phyloP scores from a whole-genome alignment of 371 early-diverging fungal species.

The Cokeromyces recurvatus region DNA sequence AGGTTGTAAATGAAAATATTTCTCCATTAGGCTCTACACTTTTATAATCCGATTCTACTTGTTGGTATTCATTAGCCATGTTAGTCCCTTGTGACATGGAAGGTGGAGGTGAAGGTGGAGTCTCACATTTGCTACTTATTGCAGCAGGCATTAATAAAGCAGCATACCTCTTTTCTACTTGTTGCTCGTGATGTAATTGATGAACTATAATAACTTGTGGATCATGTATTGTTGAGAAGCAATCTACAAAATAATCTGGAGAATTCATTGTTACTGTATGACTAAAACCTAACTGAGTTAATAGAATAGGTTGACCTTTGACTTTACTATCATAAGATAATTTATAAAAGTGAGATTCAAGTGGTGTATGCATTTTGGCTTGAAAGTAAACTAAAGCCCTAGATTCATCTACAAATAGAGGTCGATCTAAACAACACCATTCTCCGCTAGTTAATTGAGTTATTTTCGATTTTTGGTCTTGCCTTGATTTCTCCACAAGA shows the following conservation, averaged over 20 bases:
- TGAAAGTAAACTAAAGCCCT: constrained; percentile 64
- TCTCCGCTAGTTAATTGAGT: constrained; percentile 41
- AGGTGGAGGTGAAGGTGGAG: background rate
- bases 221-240: constrained; percentile 50
- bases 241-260: constrained; percentile 48
- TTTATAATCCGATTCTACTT: background rate
- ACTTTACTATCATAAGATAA: constrained; percentile 24
- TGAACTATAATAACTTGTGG: constrained; percentile 22
- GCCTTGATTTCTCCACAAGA: constrained; percentile 23
- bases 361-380: constrained; percentile 60
- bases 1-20: constrained; percentile 15
- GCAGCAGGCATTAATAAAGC: constrained; percentile 1
- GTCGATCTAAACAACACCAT: constrained; percentile 60
- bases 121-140: background rate
- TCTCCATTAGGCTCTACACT: constrained; percentile 10
- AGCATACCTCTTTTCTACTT: background rate
- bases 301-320: constrained; percentile 21
- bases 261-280: constrained; percentile 46
- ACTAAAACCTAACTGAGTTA: constrained; percentile 56
- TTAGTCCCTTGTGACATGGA: background rate
- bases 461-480: constrained; percentile 6
- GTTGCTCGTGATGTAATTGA: constrained; percentile 10
- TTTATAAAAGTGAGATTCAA: constrained; percentile 71
- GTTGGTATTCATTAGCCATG: too few species aligned
- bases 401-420: constrained; percentile 58